phyloP scores from a whole-genome alignment of 164 flowering plant genomes.

The Saururus chinensis region DNA sequence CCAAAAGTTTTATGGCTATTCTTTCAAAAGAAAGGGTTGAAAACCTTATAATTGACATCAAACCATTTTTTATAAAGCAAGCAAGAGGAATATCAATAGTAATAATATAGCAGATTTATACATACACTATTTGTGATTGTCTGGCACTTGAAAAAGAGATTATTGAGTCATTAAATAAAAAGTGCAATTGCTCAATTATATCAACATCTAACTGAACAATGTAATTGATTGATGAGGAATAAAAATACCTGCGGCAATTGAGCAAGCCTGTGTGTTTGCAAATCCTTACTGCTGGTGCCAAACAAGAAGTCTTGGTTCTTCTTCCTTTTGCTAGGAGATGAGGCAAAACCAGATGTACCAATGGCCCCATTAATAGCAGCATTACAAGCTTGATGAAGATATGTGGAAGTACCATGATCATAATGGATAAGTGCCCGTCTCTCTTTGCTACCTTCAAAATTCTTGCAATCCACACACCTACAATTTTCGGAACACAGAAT shows the following conservation, averaged over 20 bases:
- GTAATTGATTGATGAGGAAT: neutral
- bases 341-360: conserved; percentile 85
- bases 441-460: conserved; percentile 96
- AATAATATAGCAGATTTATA: neutral
- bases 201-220: neutral
- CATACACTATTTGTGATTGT: neutral
- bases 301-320: conserved; percentile 61
- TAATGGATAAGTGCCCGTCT: conserved; percentile 82
- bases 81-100: neutral
- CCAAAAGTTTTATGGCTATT: too few relatives aligned
- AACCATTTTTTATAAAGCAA: neutral
- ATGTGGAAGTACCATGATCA: conserved; percentile 54
- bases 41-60: too few relatives aligned
- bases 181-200: neutral
- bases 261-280: conserved; percentile 32
- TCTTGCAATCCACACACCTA: conserved; percentile 94
- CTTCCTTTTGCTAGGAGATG: conserved; percentile 70
- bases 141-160: neutral
- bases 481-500: conserved; percentile 95
- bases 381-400: conserved; percentile 92
- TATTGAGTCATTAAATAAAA: neutral
- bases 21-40: too few relatives aligned
- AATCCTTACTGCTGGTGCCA: conserved; percentile 42
- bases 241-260: conserved; percentile 60
- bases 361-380: conserved; percentile 96